Evolutionary conservation across 2,329 filamentous ascomycete genomes (phyloP).

Genomic region (Colletotrichum limetticola): DNA sequence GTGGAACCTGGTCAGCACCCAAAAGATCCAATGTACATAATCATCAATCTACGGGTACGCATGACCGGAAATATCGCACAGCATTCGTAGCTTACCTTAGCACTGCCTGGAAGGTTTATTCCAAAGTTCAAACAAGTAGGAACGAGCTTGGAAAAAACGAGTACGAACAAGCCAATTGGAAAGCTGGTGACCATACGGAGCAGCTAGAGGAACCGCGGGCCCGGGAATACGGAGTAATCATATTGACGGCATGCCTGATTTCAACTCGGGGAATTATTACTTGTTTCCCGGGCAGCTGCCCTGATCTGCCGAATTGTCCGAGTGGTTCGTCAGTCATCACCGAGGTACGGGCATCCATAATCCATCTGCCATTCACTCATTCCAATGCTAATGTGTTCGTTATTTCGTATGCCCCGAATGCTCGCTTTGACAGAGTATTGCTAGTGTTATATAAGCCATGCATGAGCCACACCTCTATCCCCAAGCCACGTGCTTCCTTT

Average conservation of each 20-base stretch:
- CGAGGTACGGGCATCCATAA: not conserved
- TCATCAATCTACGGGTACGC: not conserved
- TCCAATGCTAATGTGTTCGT: too few relatives aligned
- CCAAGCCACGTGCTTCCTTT: not conserved
- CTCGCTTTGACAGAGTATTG: not conserved
- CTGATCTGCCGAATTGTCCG: not conserved
- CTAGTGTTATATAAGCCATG: not conserved
- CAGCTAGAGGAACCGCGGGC: not conserved
- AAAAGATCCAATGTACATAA: not conserved
- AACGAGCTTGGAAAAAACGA: not conserved
- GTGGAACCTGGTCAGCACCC: constrained; percentile 26
- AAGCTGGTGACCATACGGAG: not conserved
- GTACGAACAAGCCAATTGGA: not conserved
- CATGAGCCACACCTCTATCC: not conserved
- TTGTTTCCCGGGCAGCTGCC: not conserved
- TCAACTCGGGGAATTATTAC: not conserved
- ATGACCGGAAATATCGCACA: not conserved
- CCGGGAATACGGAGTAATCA: not conserved
- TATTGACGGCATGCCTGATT: not conserved
- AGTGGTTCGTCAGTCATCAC: not conserved
- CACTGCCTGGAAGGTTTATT: not conserved
- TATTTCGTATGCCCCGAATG: not conserved
- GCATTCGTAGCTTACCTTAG: not conserved
- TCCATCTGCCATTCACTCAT: not conserved
- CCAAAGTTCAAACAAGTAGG: not conserved